Percentiles rank a stretch among this genome's conserved stretches.
Conservation (phyloP, 2,329 filamentous ascomycete species). For the Cadophora malorum region DNA sequence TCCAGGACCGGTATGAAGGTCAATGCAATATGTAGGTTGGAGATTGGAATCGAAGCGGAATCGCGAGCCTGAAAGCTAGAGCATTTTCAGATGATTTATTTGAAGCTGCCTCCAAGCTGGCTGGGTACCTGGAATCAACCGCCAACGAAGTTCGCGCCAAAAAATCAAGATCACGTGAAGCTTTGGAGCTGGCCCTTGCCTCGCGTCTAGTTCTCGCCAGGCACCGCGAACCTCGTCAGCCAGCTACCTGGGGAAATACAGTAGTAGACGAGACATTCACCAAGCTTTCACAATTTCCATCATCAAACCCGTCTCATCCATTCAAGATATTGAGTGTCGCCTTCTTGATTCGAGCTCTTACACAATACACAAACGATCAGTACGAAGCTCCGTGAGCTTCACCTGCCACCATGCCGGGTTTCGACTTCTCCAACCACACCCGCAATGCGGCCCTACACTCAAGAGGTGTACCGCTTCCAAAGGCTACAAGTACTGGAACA, state of each 20-base stretch:
- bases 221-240: conserved; percentile 15
- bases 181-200: no score
- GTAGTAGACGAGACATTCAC: neutral
- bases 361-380: neutral
- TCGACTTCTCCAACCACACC: conserved; percentile 99
- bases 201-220: conserved; percentile 13
- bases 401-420: conserved; percentile 79
- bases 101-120: neutral
- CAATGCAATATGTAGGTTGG: neutral
- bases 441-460: conserved; percentile 96
- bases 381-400: conserved; percentile 32
- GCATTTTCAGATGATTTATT: neutral
- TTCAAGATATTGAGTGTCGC: neutral
- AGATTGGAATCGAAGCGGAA: neutral
- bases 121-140: neutral
- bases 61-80: neutral
- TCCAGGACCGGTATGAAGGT: neutral
- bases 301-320: neutral
- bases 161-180: neutral
- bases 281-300: conserved; percentile 8
- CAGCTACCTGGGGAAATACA: neutral
- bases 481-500: conserved; percentile 97
- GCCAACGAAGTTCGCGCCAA: conserved; percentile 4
- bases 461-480: conserved; percentile 90
- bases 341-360: neutral